Percentiles rank a stretch among this genome's conserved stretches.
Conservation (phyloP, 495 filamentous ascomycete genomes). For the Aspergillus funiculosus region DNA sequence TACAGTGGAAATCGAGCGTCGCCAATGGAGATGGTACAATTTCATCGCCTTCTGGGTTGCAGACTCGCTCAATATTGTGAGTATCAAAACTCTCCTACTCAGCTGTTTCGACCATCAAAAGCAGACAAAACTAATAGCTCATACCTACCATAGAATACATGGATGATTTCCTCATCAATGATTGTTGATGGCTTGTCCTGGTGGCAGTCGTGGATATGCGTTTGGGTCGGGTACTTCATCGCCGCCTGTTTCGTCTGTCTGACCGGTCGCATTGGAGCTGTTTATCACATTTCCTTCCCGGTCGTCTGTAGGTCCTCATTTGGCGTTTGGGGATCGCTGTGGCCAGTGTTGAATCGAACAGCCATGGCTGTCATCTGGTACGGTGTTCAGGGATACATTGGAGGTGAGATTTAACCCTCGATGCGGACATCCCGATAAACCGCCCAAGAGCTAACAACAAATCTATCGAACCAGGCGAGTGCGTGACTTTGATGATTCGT, state of each 20-base stretch:
- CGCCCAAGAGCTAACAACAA: constrained; percentile 9
- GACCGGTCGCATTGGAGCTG: constrained; percentile 83
- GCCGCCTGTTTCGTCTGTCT: constrained; percentile 66
- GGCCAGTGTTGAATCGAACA: constrained; percentile 87
- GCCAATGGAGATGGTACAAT: constrained; percentile 85
- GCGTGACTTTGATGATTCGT: constrained; percentile 74
- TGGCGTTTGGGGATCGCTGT: constrained; percentile 81
- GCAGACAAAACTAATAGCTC: constrained; percentile 12
- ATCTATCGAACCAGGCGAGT: constrained; percentile 50
- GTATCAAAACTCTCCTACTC: no score
- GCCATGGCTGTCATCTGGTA: constrained; percentile 77
- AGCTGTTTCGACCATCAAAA: not conserved
- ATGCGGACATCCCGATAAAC: not conserved
- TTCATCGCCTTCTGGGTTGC: constrained; percentile 91
- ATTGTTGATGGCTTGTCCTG: constrained; percentile 76
- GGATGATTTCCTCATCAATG: constrained; percentile 90
- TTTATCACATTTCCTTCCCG: constrained; percentile 84
- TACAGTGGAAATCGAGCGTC: constrained; percentile 69
- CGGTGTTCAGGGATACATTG: constrained; percentile 81
- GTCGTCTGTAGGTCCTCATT: constrained; percentile 71
- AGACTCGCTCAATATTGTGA: constrained; percentile 86
- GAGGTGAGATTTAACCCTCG: constrained; percentile 42
- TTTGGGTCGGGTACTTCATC: constrained; percentile 78
- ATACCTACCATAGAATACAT: constrained; percentile 61
- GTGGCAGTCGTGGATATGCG: constrained; percentile 94